Conservation (phyloP, 257 asterid species). For the Buddleja alternifolia region DNA sequence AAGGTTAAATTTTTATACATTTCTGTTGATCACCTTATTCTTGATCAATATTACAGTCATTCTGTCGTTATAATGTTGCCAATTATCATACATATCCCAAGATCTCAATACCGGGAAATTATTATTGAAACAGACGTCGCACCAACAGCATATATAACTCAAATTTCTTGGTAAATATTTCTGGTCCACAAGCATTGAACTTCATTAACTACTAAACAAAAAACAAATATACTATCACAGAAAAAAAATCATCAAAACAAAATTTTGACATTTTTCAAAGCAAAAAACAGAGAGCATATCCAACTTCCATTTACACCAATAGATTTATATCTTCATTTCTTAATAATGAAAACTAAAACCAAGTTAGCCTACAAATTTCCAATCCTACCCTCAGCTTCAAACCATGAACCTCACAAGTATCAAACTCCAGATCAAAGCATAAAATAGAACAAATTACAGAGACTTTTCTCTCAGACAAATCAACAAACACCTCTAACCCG, state of each 20-base stretch:
- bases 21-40: slow-evolving; percentile 5
- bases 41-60: background rate
- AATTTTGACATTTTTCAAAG: too few species aligned
- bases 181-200: slow-evolving; percentile 7
- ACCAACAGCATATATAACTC: slow-evolving; percentile 17
- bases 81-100: background rate
- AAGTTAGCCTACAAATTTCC: background rate
- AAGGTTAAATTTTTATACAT: background rate
- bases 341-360: background rate
- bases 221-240: too few species aligned
- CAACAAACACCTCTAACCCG: slow-evolving; percentile 34
- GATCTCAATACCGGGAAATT: slow-evolving; percentile 13
- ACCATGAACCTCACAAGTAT: background rate
- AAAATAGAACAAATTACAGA: background rate
- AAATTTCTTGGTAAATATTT: slow-evolving; percentile 4
- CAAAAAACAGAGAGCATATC: too few species aligned
- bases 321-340: background rate
- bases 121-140: slow-evolving; percentile 4
- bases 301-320: too few species aligned
- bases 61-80: background rate
- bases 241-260: too few species aligned
- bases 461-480: slow-evolving; percentile 23
- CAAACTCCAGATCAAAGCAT: background rate
- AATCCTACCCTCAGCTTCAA: too few species aligned
- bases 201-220: too few species aligned